A percentile compares a stretch with the other conserved stretches of the same genome.
These are phyloP conservation scores for Eucalyptus cloeziana DNA, from an alignment of 345 rosid species.

Conservation along the genomic window DNA sequence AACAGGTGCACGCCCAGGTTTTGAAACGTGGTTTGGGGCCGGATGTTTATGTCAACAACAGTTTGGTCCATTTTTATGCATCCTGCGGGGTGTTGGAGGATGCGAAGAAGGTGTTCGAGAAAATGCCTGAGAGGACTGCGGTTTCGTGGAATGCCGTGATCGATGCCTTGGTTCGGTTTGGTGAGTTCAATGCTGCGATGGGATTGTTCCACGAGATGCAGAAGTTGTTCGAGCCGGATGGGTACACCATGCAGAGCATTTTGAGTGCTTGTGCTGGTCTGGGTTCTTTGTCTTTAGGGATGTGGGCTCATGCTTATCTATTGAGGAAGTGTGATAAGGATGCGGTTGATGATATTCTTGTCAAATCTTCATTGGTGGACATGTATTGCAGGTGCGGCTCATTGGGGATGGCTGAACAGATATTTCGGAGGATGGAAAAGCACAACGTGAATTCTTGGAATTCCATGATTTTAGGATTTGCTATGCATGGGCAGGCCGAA, in stretches of 20 bases:
- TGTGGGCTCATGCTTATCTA: conserved; percentile 63
- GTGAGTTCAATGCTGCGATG: conserved; percentile 44
- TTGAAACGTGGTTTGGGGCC: conserved; percentile 46
- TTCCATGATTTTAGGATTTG: conserved; percentile 60
- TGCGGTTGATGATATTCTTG: conserved; percentile 30
- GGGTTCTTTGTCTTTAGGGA: conserved; percentile 54
- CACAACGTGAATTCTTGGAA: conserved; percentile 73
- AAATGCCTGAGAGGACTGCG: conserved; percentile 51
- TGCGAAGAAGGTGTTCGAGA: conserved; percentile 46
- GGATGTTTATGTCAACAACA: conserved; percentile 65
- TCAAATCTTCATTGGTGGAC: conserved; percentile 53
- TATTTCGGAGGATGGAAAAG: conserved; percentile 46
- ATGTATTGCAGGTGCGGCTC: conserved; percentile 85
- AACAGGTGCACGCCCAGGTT: conserved; percentile 56
- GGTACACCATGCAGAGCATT: conserved; percentile 61
- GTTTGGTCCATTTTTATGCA: conserved; percentile 67
- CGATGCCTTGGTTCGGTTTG: conserved; percentile 52
- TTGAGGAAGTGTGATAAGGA: conserved; percentile 18
- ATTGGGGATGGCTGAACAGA: conserved; percentile 41
- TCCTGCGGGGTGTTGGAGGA: conserved; percentile 50
- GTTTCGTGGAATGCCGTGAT: conserved; percentile 77
- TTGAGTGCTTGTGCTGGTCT: conserved; percentile 59
- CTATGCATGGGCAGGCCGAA: conserved; percentile 56
- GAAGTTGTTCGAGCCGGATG: conserved; percentile 45
- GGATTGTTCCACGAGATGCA: conserved; percentile 37